Evolutionary conservation across 257 asterid species (phyloP).

Genomic region (Agastache rugosa): DNA sequence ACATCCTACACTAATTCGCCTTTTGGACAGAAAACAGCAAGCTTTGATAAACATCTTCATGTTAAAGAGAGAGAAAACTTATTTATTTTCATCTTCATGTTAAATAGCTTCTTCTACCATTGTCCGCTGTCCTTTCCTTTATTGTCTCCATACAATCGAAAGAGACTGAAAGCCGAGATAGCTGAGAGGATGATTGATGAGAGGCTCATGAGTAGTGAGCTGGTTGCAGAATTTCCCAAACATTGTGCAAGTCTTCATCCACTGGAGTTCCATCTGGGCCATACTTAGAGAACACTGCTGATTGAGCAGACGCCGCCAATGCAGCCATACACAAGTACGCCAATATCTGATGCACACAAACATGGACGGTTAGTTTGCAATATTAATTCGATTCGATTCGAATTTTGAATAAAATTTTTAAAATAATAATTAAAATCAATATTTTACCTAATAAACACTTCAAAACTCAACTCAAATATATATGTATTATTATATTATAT

Average conservation of each 20-base stretch:
- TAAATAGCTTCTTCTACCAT: conserved; percentile 48
- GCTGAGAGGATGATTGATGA: conserved; percentile 68
- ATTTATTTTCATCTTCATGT: no score
- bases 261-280: conserved; percentile 83
- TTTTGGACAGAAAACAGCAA: background rate
- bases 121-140: conserved; percentile 54
- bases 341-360: conserved; percentile 41
- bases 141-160: conserved; percentile 76
- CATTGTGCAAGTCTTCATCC: conserved; percentile 83
- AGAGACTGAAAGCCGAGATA: conserved; percentile 84
- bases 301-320: conserved; percentile 73
- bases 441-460: no score
- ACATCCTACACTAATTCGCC: conserved; percentile 19
- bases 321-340: conserved; percentile 81
- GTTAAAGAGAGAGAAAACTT: conserved; percentile 18
- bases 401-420: no score
- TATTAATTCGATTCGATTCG: no score
- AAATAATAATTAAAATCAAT: no score
- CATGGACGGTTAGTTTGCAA: no score
- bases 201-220: conserved; percentile 61
- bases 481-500: no score
- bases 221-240: conserved; percentile 82
- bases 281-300: conserved; percentile 63
- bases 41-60: conserved; percentile 35
- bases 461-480: no score